phyloP scores from a whole-genome alignment of 306 rosid species.

The Argentina anserina region DNA sequence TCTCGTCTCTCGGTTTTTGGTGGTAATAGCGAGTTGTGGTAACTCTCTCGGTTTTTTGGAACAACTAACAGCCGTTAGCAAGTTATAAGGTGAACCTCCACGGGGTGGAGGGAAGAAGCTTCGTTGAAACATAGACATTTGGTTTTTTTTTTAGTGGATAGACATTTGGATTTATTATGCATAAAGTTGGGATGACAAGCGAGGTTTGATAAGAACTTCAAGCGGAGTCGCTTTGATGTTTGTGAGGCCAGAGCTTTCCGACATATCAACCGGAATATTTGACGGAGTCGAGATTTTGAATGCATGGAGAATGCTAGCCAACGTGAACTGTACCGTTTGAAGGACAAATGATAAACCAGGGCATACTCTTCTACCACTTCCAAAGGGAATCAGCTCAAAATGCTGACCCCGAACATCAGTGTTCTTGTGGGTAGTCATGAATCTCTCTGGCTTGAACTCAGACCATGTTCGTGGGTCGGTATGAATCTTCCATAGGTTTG shows the following conservation, averaged over 20 bases:
- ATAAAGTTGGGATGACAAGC: constrained; percentile 6
- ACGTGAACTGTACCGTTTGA: constrained; percentile 1
- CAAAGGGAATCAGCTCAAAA: constrained; percentile 11
- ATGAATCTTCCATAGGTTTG: constrained; percentile 51
- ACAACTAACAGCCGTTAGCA: too few relatives aligned
- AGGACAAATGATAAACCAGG: constrained; percentile 29
- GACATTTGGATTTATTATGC: neutral
- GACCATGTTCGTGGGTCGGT: constrained; percentile 38
- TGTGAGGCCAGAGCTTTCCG: constrained; percentile 18
- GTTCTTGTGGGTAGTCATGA: constrained; percentile 35
- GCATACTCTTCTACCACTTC: constrained; percentile 38
- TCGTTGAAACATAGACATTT: too few relatives aligned
- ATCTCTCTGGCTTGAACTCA: constrained; percentile 53
- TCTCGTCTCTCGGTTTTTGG: too few relatives aligned
- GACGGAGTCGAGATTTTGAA: neutral
- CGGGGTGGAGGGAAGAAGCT: too few relatives aligned
- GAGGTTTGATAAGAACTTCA: constrained; percentile 22
- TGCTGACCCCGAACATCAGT: constrained; percentile 43
- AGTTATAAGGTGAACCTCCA: too few relatives aligned
- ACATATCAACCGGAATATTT: neutral
- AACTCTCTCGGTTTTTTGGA: too few relatives aligned
- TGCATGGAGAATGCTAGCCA: neutral
- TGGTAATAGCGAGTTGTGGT: too few relatives aligned
- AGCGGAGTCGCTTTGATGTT: constrained; percentile 23
- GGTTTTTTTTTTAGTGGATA: too few relatives aligned